These are phyloP conservation scores for Spathaspora girioi DNA, from an alignment of 805 yeast genomes.

Conservation along the genomic window DNA sequence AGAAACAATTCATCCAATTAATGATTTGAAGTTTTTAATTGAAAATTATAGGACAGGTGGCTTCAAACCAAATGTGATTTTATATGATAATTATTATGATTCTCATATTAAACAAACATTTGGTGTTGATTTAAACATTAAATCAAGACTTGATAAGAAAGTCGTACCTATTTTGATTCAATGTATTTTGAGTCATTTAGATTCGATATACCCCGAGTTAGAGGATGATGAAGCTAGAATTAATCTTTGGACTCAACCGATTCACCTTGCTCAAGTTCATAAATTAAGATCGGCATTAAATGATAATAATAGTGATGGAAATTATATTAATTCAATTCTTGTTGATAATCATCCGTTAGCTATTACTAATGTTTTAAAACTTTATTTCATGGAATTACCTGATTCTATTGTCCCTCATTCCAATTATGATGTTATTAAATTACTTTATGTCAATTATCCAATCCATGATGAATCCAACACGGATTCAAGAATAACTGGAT, in stretches of 20 bases:
- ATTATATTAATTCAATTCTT: constrained; percentile 30
- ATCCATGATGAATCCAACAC: constrained; percentile 33
- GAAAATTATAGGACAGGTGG: constrained; percentile 71
- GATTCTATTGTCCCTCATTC: constrained; percentile 67
- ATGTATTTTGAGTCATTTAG: constrained; percentile 62
- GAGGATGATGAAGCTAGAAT: constrained; percentile 66
- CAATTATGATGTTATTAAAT: constrained; percentile 62
- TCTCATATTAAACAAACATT: constrained; percentile 66
- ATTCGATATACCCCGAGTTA: constrained; percentile 64
- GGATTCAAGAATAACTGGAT: constrained; percentile 52
- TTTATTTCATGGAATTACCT: constrained; percentile 76
- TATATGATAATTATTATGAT: constrained; percentile 78
- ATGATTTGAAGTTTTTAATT: constrained; percentile 63
- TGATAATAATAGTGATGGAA: constrained; percentile 21
- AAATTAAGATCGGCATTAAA: constrained; percentile 54
- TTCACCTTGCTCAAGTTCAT: constrained; percentile 59
- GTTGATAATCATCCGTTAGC: constrained; percentile 48
- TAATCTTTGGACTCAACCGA: constrained; percentile 65
- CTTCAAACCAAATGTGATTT: constrained; percentile 65
- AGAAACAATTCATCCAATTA: constrained; percentile 66
- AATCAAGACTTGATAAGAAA: constrained; percentile 67
- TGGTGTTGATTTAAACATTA: constrained; percentile 72
- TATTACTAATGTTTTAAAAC: constrained; percentile 64
- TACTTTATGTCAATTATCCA: constrained; percentile 51
- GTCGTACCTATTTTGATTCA: constrained; percentile 69